Base-by-base conservation (phyloP, 805 yeast species). In the Candida adriatica region DNA sequence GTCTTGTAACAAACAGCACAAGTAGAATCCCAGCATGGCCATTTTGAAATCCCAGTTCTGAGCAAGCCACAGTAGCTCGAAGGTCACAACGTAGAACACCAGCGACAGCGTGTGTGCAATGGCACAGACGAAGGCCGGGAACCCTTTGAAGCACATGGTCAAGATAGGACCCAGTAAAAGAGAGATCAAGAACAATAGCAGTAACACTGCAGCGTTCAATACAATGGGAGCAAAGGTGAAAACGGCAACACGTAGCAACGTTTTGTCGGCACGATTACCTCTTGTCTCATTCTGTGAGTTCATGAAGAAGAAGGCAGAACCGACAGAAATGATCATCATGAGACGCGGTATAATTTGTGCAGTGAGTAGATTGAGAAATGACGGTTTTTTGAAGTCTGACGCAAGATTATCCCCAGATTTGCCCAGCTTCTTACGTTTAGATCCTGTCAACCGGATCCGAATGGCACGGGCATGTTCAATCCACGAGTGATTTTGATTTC, bases 371-470 rank as follows among this genome's bases (percentile, higher is more conserved):
- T 66, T 66, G 15, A 64, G 18, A 22, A 66, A 49, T 0, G 79
- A 69, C 1, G 80, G 80, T 27, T 63, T 62, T 35, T 66, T 64
- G 40, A 63, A 65, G 35, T 68, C 70, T 2, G 68, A 51, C 1
- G 61, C 58, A 30, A 60, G 50, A 16, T 60, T 59, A 17, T 64
- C 69, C 5, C 61, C 62, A 8, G 55, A 49, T 13, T 52, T 57
- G 10, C 61, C 60, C 19, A 59, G 39, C 21, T 49, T 54, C 45
- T 61, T 63, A 36, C 59, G 57, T 47, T 76, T 75, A 11, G 75
- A 67, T 3, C 83, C 83, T 10, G 78, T 72, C 2, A 68, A 43
- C 41, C 70, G 66, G 38, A 74, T 69, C 53, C 85, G 61, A 2
- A 66, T 57, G 14, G 64, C 56, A 41, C 77, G 61, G 14, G 64